These are phyloP conservation scores for Phytophthora rubi DNA, from an alignment of 352 stramenopile genomes.

Conservation along the genomic window DNA sequence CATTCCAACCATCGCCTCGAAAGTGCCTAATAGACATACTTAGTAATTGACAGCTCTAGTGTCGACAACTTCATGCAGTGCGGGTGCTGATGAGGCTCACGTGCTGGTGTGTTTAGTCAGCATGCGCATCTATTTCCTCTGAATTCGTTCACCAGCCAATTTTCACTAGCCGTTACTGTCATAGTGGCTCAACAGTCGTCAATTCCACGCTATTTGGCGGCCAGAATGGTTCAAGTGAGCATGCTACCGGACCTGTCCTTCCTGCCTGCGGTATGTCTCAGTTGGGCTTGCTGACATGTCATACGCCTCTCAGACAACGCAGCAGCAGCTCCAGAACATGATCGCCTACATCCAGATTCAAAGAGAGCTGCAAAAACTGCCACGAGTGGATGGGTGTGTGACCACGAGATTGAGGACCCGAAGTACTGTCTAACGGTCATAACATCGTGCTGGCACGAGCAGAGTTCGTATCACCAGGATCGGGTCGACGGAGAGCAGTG, in stretches of 20 bases:
- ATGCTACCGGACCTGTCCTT: slow-evolving; percentile 32
- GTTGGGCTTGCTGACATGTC: not conserved
- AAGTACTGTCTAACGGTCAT: slow-evolving; percentile 14
- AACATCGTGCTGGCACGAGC: not conserved
- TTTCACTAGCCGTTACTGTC: slow-evolving; percentile 15
- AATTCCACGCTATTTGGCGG: not conserved
- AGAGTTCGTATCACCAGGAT: slow-evolving; percentile 44
- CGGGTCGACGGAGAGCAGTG: slow-evolving; percentile 23
- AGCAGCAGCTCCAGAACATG: slow-evolving; percentile 76
- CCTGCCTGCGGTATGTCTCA: slow-evolving; percentile 19
- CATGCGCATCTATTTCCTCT: too few relatives aligned
- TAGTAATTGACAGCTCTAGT: too few relatives aligned
- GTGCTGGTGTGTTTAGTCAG: too few relatives aligned
- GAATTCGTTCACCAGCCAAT: slow-evolving; percentile 8
- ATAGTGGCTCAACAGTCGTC: slow-evolving; percentile 14
- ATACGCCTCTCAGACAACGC: slow-evolving; percentile 34
- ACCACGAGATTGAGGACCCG: not conserved
- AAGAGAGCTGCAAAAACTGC: slow-evolving; percentile 49
- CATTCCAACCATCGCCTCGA: too few relatives aligned
- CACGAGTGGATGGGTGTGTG: slow-evolving; percentile 67
- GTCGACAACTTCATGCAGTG: too few relatives aligned
- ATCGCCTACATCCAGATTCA: slow-evolving; percentile 56
- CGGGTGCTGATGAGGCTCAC: too few relatives aligned
- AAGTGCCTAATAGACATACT: too few relatives aligned
- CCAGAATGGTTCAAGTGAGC: slow-evolving; percentile 15